Conservation (phyloP, 2,329 filamentous ascomycete genomes). For the Botrytis hyacinthi region DNA sequence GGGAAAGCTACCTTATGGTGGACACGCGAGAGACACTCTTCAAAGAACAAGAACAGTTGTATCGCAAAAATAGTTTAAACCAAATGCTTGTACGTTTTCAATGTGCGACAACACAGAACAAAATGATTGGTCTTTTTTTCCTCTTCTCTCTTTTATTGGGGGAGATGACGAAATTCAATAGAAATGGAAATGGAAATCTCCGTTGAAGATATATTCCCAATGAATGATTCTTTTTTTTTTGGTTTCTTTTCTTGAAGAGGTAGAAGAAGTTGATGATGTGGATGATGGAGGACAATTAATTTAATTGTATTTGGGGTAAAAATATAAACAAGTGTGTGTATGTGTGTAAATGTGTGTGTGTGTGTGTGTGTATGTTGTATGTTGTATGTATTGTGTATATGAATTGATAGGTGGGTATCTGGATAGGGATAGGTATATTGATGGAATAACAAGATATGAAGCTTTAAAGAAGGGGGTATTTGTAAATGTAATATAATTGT, state of each 20-base stretch:
- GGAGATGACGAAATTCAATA: not conserved
- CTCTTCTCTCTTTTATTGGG: not conserved
- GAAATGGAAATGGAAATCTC: slow-evolving; percentile 7
- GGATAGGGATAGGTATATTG: not conserved
- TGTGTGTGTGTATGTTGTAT: not conserved
- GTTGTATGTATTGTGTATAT: not conserved
- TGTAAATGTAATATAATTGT: slow-evolving; percentile 11
- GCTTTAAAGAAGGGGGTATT: slow-evolving; percentile 10
- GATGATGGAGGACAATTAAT: not conserved
- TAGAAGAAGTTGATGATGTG: not conserved
- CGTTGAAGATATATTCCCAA: slow-evolving; percentile 13
- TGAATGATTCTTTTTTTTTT: not conserved
- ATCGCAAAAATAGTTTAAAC: slow-evolving; percentile 2
- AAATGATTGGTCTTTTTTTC: slow-evolving; percentile 11
- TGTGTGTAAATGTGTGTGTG: not conserved
- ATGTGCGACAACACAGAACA: slow-evolving; percentile 5
- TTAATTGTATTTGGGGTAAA: not conserved
- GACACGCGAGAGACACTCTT: slow-evolving; percentile 20
- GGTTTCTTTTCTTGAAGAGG: not conserved
- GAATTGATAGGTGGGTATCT: not conserved
- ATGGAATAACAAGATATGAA: slow-evolving; percentile 1
- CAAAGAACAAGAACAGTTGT: slow-evolving; percentile 14
- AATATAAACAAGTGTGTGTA: not conserved
- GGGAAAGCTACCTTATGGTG: slow-evolving; percentile 20
- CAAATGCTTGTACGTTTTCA: slow-evolving; percentile 16